These are phyloP conservation scores for Gossypium davidsonii DNA, from an alignment of 441 rosid species.

Conservation along the genomic window DNA sequence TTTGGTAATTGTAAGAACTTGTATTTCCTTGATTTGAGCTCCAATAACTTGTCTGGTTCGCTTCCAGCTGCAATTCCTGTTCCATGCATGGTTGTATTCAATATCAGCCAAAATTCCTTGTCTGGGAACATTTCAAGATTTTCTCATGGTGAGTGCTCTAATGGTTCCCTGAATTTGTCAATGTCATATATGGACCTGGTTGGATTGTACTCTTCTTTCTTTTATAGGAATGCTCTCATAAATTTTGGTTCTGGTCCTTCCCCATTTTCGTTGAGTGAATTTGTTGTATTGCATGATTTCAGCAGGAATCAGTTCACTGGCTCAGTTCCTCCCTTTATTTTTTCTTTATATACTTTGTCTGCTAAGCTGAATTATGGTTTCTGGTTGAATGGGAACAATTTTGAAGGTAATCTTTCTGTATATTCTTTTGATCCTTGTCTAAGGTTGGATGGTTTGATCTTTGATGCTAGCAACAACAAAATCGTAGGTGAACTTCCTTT, in stretches of 20 bases:
- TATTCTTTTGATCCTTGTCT: conserved; percentile 33
- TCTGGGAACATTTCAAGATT: conserved; percentile 41
- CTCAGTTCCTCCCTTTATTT: conserved; percentile 25
- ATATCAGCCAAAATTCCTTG: conserved; percentile 40
- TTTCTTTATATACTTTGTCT: conserved; percentile 32
- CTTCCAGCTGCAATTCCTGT: conserved; percentile 32
- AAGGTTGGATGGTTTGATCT: conserved; percentile 34
- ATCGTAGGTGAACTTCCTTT: conserved; percentile 44
- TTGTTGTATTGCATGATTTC: conserved; percentile 39
- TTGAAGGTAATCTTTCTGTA: conserved; percentile 39
- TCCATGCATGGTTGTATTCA: conserved; percentile 50
- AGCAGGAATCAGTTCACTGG: conserved; percentile 48
- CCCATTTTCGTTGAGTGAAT: neutral
- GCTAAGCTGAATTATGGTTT: conserved; percentile 36
- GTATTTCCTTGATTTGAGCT: conserved; percentile 55
- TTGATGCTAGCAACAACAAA: conserved; percentile 42
- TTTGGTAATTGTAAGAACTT: conserved; percentile 41
- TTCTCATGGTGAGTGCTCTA: conserved; percentile 16
- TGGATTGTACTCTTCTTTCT: conserved; percentile 17
- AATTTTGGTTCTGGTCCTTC: conserved; percentile 12
- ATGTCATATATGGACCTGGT: conserved; percentile 13
- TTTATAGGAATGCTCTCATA: conserved; percentile 29
- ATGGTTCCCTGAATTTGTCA: conserved; percentile 25
- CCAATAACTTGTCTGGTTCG: conserved; percentile 39
- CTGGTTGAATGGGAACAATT: conserved; percentile 40